phyloP scores from a whole-genome alignment of 805 yeast genomes.

The Zygosaccharomyces pseudorouxii region DNA sequence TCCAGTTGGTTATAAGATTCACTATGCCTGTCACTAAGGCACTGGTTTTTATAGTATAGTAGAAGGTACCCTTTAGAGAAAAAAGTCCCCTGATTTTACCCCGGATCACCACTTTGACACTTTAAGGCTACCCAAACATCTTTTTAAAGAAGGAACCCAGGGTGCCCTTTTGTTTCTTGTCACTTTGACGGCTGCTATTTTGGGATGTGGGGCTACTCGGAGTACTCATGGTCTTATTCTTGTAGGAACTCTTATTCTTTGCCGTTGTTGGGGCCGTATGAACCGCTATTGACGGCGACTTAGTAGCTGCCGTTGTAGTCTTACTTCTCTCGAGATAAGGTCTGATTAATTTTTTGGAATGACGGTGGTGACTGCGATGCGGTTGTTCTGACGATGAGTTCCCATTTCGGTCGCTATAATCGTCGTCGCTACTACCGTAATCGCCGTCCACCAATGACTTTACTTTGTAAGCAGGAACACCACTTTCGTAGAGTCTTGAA shows the following conservation, averaged over 20 bases:
- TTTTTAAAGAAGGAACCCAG: constrained; percentile 24
- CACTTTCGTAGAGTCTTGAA: constrained; percentile 29
- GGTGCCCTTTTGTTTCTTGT: constrained; percentile 8
- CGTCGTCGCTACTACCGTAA: constrained; percentile 12
- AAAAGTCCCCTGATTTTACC: neutral
- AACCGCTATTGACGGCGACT: neutral
- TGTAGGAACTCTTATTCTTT: neutral
- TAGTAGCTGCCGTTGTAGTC: neutral
- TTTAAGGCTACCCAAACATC: constrained; percentile 12
- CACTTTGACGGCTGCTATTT: neutral
- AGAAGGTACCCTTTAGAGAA: neutral
- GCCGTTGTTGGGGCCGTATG: neutral
- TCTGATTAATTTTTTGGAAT: constrained; percentile 18
- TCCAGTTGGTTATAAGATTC: neutral
- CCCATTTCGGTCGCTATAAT: constrained; percentile 7
- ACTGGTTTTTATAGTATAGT: neutral
- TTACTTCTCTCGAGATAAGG: constrained; percentile 17
- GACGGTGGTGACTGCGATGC: neutral
- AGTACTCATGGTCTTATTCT: neutral
- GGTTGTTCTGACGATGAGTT: neutral
- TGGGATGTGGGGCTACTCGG: constrained; percentile 1
- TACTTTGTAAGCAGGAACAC: constrained; percentile 29
- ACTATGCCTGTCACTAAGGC: neutral
- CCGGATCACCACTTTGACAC: neutral
- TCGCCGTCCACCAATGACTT: constrained; percentile 28